Evolutionary conservation across 2,329 filamentous ascomycete species (phyloP).

Genomic region (Stachybotrys chartarum): DNA sequence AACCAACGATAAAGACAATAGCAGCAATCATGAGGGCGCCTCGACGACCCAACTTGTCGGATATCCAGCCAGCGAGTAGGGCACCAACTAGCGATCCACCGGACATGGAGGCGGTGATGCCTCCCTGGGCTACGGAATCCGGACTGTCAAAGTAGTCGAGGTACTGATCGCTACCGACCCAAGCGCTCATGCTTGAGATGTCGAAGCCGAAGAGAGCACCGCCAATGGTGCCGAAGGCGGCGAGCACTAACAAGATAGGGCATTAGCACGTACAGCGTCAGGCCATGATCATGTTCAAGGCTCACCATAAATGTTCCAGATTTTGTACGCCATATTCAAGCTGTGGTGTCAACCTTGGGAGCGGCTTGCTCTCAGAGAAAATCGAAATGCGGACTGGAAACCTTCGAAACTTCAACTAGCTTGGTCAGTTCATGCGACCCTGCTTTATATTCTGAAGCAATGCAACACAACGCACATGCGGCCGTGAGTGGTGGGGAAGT

Average conservation of each 20-base stretch:
- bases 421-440: not conserved
- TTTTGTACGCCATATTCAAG: constrained; percentile 19
- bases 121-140: constrained; percentile 35
- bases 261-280: constrained; percentile 6
- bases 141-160: constrained; percentile 44
- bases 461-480: not conserved
- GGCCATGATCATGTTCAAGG: not conserved
- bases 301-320: constrained; percentile 29
- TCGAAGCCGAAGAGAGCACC: constrained; percentile 47
- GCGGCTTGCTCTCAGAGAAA: not conserved
- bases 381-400: not conserved
- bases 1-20: constrained; percentile 48
- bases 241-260: constrained; percentile 17
- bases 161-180: constrained; percentile 44
- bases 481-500: not conserved
- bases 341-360: not conserved
- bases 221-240: constrained; percentile 32
- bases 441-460: not conserved
- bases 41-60: constrained; percentile 37
- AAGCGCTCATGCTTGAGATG: constrained; percentile 51
- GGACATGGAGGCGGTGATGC: constrained; percentile 42
- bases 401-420: not conserved
- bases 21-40: constrained; percentile 37
- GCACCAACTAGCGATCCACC: constrained; percentile 41
- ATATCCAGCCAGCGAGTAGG: constrained; percentile 35